Conservation (phyloP, 2,329 filamentous ascomycete genomes). For the Calonectria hongkongensis region DNA sequence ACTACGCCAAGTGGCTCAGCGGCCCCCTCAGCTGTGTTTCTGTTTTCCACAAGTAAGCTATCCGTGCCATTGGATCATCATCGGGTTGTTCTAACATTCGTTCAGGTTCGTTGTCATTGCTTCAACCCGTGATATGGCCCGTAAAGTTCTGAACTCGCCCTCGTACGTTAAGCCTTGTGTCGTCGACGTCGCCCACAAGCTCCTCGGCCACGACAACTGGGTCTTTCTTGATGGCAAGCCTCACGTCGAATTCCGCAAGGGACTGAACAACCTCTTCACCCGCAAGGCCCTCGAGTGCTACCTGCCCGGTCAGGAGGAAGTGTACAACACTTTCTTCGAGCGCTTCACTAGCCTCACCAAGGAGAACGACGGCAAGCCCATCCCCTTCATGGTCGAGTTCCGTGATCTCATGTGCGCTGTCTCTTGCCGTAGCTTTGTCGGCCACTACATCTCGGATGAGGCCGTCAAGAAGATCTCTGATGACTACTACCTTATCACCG, state of each 20-base stretch:
- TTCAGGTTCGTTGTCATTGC: constrained; percentile 95
- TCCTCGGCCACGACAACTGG: constrained; percentile 94
- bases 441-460: constrained; percentile 94
- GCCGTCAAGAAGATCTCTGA: constrained; percentile 95
- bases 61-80: no score
- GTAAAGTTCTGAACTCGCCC: constrained; percentile 98
- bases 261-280: constrained; percentile 95
- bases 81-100: constrained; percentile 35
- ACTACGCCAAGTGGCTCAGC: constrained; percentile 93
- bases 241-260: constrained; percentile 98
- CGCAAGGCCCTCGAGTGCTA: constrained; percentile 91
- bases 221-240: constrained; percentile 97
- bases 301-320: constrained; percentile 92
- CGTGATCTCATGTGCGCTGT: constrained; percentile 96
- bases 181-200: constrained; percentile 94
- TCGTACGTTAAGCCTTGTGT: constrained; percentile 95
- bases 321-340: constrained; percentile 91
- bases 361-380: constrained; percentile 81
- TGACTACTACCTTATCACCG: constrained; percentile 98
- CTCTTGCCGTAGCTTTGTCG: constrained; percentile 97
- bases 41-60: constrained; percentile 95
- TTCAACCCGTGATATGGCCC: constrained; percentile 93
- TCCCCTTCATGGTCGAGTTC: constrained; percentile 93
- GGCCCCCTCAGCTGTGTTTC: constrained; percentile 96
- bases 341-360: constrained; percentile 85